These are phyloP conservation scores for Mycogone perniciosa DNA, from an alignment of 2,329 filamentous ascomycete genomes.

Conservation along the genomic window DNA sequence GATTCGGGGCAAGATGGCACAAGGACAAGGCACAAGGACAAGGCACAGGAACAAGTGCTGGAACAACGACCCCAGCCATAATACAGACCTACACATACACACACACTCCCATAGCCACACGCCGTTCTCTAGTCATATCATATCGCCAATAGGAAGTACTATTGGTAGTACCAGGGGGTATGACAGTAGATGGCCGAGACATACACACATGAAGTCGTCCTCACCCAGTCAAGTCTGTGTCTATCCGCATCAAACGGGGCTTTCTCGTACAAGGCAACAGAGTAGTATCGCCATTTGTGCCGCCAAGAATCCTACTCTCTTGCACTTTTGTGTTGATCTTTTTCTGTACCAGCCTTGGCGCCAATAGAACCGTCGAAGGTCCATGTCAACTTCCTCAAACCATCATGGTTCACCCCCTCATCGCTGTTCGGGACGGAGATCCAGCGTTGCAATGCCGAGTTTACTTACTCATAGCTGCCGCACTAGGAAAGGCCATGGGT, in stretches of 20 bases:
- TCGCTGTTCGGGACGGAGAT: neutral
- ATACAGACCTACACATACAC: too few relatives aligned
- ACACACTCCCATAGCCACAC: too few relatives aligned
- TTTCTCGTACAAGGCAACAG: neutral
- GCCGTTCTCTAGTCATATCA: too few relatives aligned
- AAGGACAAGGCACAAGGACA: too few relatives aligned
- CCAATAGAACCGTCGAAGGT: neutral
- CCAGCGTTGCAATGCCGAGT: slow-evolving; percentile 2
- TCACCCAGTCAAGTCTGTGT: too few relatives aligned
- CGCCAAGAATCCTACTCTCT: neutral
- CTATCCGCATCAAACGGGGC: neutral
- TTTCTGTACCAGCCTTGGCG: slow-evolving; percentile 1
- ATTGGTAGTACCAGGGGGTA: too few relatives aligned
- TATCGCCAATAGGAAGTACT: too few relatives aligned
- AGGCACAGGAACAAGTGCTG: too few relatives aligned
- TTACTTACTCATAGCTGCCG: slow-evolving; percentile 6
- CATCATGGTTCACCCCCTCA: neutral
- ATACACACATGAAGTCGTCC: neutral
- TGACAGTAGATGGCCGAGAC: too few relatives aligned
- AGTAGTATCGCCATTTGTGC: neutral
- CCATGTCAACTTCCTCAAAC: slow-evolving; percentile 7
- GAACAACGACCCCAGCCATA: too few relatives aligned
- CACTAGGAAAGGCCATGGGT: slow-evolving; percentile 2
- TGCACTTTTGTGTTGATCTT: slow-evolving; percentile 4
- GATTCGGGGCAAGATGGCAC: too few relatives aligned